A percentile compares a stretch with the other conserved stretches of the same genome.
Conservation (phyloP, 106 monocot genomes). For the Dioscorea alata region DNA sequence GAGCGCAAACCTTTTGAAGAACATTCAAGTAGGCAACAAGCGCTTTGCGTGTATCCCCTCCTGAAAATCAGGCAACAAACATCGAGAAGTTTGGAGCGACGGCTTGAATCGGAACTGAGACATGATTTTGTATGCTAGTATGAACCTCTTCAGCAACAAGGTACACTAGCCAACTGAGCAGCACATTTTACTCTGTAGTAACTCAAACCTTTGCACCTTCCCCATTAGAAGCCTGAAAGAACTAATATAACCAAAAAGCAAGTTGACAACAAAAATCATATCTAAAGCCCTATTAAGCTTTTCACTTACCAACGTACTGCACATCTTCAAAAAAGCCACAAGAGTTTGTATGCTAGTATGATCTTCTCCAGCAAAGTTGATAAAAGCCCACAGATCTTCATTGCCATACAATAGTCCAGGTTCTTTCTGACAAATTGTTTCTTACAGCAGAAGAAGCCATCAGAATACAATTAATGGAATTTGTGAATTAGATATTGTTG, state of each 20-base stretch:
- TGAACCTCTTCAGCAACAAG: conserved; percentile 86
- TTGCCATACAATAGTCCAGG: conserved; percentile 83
- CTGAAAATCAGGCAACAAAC: conserved; percentile 69
- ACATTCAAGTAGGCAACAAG: too few relatives aligned
- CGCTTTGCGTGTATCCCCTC: conserved; percentile 93
- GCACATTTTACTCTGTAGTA: conserved; percentile 78
- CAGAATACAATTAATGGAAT: background rate
- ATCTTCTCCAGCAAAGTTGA: conserved; percentile 90
- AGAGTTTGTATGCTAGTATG: too few relatives aligned
- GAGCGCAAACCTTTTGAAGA: too few relatives aligned
- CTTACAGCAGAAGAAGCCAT: background rate
- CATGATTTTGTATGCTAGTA: too few relatives aligned
- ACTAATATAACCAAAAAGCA: background rate
- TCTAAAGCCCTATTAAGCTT: too few relatives aligned
- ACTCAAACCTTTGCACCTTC: conserved; percentile 86
- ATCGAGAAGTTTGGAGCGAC: conserved; percentile 62
- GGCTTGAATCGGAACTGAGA: conserved; percentile 89
- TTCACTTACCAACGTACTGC: too few relatives aligned
- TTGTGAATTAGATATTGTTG: background rate
- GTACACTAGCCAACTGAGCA: conserved; percentile 78
- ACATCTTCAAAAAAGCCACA: too few relatives aligned
- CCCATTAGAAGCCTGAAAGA: conserved; percentile 69
- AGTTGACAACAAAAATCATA: too few relatives aligned
- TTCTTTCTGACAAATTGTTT: conserved; percentile 56
- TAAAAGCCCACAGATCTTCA: conserved; percentile 88